Conservation (phyloP, 495 filamentous ascomycete species). For the Tuber indicum region DNA sequence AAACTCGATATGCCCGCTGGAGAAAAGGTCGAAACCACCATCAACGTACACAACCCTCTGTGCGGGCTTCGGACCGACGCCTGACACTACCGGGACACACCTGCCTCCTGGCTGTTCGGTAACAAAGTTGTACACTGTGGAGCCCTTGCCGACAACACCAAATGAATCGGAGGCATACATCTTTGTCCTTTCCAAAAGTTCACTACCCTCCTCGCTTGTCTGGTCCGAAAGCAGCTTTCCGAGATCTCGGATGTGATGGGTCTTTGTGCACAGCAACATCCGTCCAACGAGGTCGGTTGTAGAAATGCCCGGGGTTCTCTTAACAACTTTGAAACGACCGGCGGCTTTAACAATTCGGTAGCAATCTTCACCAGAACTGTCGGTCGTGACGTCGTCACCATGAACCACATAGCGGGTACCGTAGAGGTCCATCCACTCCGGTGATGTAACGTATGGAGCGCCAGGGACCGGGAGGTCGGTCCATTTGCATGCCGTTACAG, state of each 20-base stretch:
- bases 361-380: conserved; percentile 82
- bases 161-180: conserved; percentile 83
- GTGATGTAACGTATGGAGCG: conserved; percentile 89
- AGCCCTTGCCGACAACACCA: conserved; percentile 34
- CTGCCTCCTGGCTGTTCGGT: conserved; percentile 47
- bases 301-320: conserved; percentile 90
- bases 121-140: conserved; percentile 32
- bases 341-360: conserved; percentile 94
- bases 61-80: conserved; percentile 59
- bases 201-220: conserved; percentile 50
- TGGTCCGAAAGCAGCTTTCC: conserved; percentile 53
- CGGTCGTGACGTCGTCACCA: conserved; percentile 82
- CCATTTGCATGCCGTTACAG: conserved; percentile 93
- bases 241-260: conserved; percentile 77
- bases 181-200: conserved; percentile 63
- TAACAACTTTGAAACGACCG: conserved; percentile 85
- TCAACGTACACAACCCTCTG: conserved; percentile 92
- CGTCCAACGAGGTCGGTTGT: conserved; percentile 95
- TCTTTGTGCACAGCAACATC: conserved; percentile 88
- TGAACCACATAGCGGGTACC: conserved; percentile 90
- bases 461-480: conserved; percentile 71
- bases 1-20: conserved; percentile 93
- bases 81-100: conserved; percentile 61
- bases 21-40: conserved; percentile 95
- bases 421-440: conserved; percentile 89